Evolutionary conservation across 768 basidiomycete species (phyloP), one percentile per base, ranked within the genome.

Genomic region (Suillus spraguei): DNA sequence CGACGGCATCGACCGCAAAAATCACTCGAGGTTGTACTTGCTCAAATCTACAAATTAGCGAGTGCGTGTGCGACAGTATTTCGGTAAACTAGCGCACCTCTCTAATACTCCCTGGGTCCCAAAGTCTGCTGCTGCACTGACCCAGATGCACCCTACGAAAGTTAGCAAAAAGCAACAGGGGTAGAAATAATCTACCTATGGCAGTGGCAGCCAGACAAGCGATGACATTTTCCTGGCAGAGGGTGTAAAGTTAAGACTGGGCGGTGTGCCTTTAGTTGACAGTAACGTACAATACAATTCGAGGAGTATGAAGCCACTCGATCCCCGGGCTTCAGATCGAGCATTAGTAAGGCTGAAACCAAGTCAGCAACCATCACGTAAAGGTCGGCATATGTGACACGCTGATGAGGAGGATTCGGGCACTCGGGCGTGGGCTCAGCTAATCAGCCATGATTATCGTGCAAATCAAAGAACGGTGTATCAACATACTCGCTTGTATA

Each of bases 61-160:
- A 60, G 38, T 20, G 33, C 20, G 49, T 59, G 46, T 59, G 55
- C 56, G 63, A 53, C 60, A 41, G 56, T 13, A 56, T 28, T 63
- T 36, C 50, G 53, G 36, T 39, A 47, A 62, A 38, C 33, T n/a
- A 28, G 69, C 76, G 64, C 68, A 87, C 82, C 92, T 82, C 76
- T 94, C 91, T 49, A 89, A 77, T 2, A 91, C 89, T 11, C 92
- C 92, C 65, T 86, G 83, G 22, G 89, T 78, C n/a, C 89, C 92
- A 74, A 94, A 93, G 74, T 94, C 92, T 17, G 91, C 86, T 20
- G 91, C 90, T 16, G 90, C 90, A 69, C 86, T 87, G 50, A 91
- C 90, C 89, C 91, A 94, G 49, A 94, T 90, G n/a, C 82, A 90
- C 53, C 87, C 76, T 78, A 60, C 22, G 36, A 63, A 22, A 39